Evolutionary conservation across 148 eudicot genomes (phyloP), one percentile per base, ranked within the genome.

Genomic region (Cornus kousa): DNA sequence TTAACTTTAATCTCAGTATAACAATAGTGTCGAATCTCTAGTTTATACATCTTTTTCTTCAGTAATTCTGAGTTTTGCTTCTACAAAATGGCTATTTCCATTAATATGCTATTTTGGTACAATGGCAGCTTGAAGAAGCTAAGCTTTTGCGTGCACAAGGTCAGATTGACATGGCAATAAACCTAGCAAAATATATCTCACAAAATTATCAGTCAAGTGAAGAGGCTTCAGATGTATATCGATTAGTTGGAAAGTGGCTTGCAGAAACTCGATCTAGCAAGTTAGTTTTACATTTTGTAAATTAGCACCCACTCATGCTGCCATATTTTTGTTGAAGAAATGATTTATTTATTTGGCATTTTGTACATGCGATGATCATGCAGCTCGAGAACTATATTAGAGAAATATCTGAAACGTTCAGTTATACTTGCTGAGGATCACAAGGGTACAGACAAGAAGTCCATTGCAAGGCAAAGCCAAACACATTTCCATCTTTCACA

Each of bases 401-500:
- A 96, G 70, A 92, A 92, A 83, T 96, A 93, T 86, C 87, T 96
- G 79, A 93, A 92, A 80, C 93, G 85, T 76, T 98, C 99, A 59
- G 99, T 92, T 72, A 76, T 84, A 72, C 84, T 90, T 71, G 91
- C 97, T 76, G 92, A 89, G 78, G 89, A 87, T 82, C 84, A 76
- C 67, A 87, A 78, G 83, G 32, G 81, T 74, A 83, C 81, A 64
- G 82, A 78, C 84, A 86, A 79, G 71, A 85, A 86, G 74, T 86
- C 90, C 62, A 78, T 85, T 66, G 87, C 86, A 72, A 86, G 89
- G 83, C 87, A 90, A 82, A 88, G 94, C 78, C 95, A 88, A 85
- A 91, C 94, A 70, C 91, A 92, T 87, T 96, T 96, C 74, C 99
- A 96, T 90, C 99, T 96, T 80, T 97, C 99, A 74, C 98, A 93